A percentile compares a stretch with the other conserved stretches of the same genome.
Evolutionary conservation across 139 green algal genomes (phyloP).

Genomic region (Chlorella sp.): DNA sequence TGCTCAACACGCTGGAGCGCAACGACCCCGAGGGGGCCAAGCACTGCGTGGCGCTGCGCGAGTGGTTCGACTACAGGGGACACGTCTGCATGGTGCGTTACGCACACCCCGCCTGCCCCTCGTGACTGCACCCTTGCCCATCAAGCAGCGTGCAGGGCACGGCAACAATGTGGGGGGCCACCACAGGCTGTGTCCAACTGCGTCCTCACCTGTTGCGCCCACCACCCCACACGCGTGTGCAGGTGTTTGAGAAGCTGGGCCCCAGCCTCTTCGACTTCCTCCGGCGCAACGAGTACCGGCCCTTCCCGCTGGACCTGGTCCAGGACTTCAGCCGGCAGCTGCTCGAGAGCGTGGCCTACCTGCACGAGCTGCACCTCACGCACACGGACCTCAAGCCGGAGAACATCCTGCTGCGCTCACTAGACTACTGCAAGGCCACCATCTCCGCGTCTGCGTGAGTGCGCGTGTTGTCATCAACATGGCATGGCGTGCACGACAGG

Average conservation of each 20-base stretch:
- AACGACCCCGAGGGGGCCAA: conserved; percentile 59
- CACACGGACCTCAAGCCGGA: conserved; percentile 99
- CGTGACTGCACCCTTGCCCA: no score
- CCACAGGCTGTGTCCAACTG: no score
- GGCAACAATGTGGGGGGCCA: no score
- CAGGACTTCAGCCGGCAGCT: conserved; percentile 73
- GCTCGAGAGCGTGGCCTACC: conserved; percentile 72
- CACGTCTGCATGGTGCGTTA: conserved; percentile 96
- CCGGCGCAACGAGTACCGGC: conserved; percentile 83
- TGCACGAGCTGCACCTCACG: conserved; percentile 87
- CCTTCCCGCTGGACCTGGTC: conserved; percentile 83
- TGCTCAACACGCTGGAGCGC: conserved; percentile 72
- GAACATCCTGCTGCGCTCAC: conserved; percentile 87
- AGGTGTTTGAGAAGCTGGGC: conserved; percentile 95
- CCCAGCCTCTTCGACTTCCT: conserved; percentile 95
- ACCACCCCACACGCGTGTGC: no score
- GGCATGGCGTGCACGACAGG: no score
- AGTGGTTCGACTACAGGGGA: conserved; percentile 96
- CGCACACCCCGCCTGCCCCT: no score
- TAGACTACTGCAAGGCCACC: conserved; percentile 54
- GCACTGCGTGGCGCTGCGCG: conserved; percentile 77
- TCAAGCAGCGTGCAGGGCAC: no score
- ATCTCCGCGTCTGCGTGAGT: no score
- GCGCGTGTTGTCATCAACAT: no score
- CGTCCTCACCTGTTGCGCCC: no score